Evolutionary conservation across 768 basidiomycete species (phyloP), one percentile per base, ranked within the genome.

Genomic region (Podaxis sp.): DNA sequence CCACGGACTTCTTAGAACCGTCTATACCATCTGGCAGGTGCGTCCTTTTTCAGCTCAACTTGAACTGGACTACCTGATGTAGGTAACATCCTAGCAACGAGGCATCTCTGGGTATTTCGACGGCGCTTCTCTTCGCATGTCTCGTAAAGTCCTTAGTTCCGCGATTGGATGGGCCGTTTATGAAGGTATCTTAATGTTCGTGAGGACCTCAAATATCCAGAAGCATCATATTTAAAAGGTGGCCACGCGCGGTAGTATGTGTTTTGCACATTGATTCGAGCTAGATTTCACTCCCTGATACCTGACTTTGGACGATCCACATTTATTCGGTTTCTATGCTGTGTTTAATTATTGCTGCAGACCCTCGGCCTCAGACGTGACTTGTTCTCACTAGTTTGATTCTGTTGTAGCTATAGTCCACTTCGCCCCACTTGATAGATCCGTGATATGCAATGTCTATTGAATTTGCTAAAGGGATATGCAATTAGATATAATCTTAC

Each of bases 101-200:
- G 94, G 94, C 0, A 27, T 88, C 2, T 40, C 67, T 6, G 95
- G 95, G 0, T 94, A 94, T 73, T 93, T 96, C 68, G 94, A 94
- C 62, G 95, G 95, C 2, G 83, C 86, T 17, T 87, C 89, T 2
- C 79, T 98, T 33, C 85, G 95, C 11, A 81, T 96, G 69, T 88
- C 88, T 3, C 84, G 94, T 41, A 98, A 98, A 72, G 86, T 96
- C 5, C 74, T 92, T 13, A 92, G 91, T 67, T 93, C 93, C n/a
- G 88, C 88, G 0, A 91, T 97, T 63, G 93, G 88, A 2, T 97
- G 95, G 95, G 90, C 86, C 2, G 90, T 94, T 0, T 97, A 95
- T 65, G 95, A 96, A 72, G 88, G 87, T 46, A 72, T 88, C 24
- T 75, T 93, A 29, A 82, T 91, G 69, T 78, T 88, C 61, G 79